A percentile compares a stretch with the other conserved stretches of the same genome.
Conservation (phyloP, 345 rosid species). For the Eucalyptus pauciflora region DNA sequence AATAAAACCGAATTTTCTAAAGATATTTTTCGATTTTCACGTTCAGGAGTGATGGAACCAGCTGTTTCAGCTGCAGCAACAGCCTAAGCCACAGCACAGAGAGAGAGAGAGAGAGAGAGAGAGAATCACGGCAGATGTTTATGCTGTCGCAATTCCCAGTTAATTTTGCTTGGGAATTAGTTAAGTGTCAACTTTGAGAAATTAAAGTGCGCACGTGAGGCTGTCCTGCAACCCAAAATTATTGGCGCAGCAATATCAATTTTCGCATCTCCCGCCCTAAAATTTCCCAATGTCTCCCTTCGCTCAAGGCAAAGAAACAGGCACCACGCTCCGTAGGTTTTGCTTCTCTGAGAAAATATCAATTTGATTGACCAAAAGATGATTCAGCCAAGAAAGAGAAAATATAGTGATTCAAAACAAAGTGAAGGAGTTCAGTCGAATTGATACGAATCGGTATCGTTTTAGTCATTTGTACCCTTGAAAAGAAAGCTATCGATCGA, state of each 20-base stretch:
- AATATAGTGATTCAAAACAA: background rate
- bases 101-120: background rate
- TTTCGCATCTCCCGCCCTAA: background rate
- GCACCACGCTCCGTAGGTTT: background rate
- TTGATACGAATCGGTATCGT: accelerated
- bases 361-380: background rate
- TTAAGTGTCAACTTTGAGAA: background rate
- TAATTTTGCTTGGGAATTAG: background rate
- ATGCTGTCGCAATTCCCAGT: background rate
- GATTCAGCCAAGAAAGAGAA: background rate
- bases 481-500: background rate
- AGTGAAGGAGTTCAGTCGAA: background rate
- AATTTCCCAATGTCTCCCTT: background rate
- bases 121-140: background rate
- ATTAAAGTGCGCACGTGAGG: background rate
- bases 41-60: background rate
- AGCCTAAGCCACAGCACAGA: background rate
- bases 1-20: background rate
- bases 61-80: background rate
- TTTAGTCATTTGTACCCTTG: background rate
- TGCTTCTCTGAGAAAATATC: background rate
- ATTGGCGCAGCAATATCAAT: background rate
- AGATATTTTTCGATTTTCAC: background rate
- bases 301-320: background rate
- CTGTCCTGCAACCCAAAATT: background rate